Percentiles rank a stretch among this genome's conserved stretches.
phyloP scores from a whole-genome alignment of 1,284 basidiomycete genomes.

The Ceratobasidium sp. region DNA sequence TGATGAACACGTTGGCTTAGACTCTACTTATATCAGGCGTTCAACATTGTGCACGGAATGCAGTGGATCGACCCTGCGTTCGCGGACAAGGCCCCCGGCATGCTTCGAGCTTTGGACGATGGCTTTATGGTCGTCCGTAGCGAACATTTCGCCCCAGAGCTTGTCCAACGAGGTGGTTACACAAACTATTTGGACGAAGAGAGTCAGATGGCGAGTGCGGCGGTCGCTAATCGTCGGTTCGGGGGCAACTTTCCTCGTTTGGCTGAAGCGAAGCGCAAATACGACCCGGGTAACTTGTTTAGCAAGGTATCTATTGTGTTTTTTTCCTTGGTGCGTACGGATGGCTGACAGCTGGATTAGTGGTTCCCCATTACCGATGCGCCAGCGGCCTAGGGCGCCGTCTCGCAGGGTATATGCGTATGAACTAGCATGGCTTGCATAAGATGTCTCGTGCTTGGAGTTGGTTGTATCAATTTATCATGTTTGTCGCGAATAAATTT shows the following conservation, averaged over 20 bases:
- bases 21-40: background rate
- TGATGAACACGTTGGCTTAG: background rate
- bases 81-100: background rate
- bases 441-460: background rate
- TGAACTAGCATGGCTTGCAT: background rate
- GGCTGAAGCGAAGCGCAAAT: constrained; percentile 38
- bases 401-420: background rate
- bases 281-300: constrained; percentile 40
- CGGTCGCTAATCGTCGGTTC: constrained; percentile 25
- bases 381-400: background rate
- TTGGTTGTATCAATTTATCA: background rate
- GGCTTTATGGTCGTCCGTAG: background rate
- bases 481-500: background rate
- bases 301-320: constrained; percentile 36
- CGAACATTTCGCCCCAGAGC: constrained; percentile 12
- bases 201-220: constrained; percentile 14
- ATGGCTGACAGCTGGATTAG: background rate
- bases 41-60: background rate
- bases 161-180: constrained; percentile 17
- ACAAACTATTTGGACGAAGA: constrained; percentile 23
- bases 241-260: constrained; percentile 41
- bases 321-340: background rate
- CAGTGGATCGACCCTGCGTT: constrained; percentile 7
- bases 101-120: background rate
- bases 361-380: background rate